These are phyloP conservation scores for Saturnispora bothae DNA, from an alignment of 805 yeast genomes.

Conservation along the genomic window DNA sequence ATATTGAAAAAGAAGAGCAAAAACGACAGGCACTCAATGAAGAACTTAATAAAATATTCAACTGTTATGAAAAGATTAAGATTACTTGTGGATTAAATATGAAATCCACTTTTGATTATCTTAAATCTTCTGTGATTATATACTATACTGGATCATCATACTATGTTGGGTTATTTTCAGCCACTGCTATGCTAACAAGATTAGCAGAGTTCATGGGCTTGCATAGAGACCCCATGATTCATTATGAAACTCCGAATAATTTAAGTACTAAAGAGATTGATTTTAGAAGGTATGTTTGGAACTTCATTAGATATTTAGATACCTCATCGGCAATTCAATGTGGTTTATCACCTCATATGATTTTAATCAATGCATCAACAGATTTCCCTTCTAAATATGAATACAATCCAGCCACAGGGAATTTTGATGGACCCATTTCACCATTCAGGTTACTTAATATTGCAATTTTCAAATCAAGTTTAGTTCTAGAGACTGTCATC, in stretches of 20 bases:
- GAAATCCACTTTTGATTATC: slow-evolving; percentile 9
- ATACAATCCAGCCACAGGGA: slow-evolving; percentile 8
- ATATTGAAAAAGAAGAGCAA: slow-evolving; percentile 5
- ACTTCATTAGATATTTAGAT: slow-evolving; percentile 12
- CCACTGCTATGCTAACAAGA: slow-evolving; percentile 11
- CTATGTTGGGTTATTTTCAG: slow-evolving; percentile 10
- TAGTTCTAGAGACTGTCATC: slow-evolving; percentile 13
- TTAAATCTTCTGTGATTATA: slow-evolving; percentile 11
- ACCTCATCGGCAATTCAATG: slow-evolving; percentile 12
- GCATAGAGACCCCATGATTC: slow-evolving; percentile 13
- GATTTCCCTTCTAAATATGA: slow-evolving; percentile 12
- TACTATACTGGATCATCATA: slow-evolving; percentile 10
- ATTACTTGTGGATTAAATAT: slow-evolving; percentile 6
- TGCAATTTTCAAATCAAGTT: slow-evolving; percentile 11
- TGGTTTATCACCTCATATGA: slow-evolving; percentile 15
- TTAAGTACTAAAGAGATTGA: slow-evolving; percentile 10
- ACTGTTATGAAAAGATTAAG: slow-evolving; percentile 11
- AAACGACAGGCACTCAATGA: not conserved
- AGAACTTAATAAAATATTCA: slow-evolving; percentile 3
- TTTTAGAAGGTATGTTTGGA: slow-evolving; percentile 11
- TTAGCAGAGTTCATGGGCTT: slow-evolving; percentile 14
- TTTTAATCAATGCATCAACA: slow-evolving; percentile 13
- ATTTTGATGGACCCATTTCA: slow-evolving; percentile 13
- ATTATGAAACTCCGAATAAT: slow-evolving; percentile 9
- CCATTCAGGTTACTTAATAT: slow-evolving; percentile 12